Evolutionary conservation across 2,329 filamentous ascomycete species (phyloP), one percentile per base, ranked within the genome.

Genomic region (Albophoma yamanashiensis): DNA sequence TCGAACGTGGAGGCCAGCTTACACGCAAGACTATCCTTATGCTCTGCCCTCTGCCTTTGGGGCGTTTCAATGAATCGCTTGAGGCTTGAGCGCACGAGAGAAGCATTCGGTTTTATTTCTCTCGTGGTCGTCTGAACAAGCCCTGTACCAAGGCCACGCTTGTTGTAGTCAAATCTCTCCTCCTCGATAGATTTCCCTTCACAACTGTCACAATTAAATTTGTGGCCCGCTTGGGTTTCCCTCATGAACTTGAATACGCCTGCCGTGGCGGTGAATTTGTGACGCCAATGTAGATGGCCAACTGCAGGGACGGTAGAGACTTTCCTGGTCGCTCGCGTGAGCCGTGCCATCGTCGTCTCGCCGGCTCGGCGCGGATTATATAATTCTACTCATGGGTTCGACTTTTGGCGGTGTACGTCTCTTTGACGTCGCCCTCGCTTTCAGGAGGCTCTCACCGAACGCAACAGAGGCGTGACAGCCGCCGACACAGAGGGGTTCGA

Each of bases 141-240:
- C 45, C 4, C 45, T 17, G 25, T 22, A 27, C 27, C 22, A 12
- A 50, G 2, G 5, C 45, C 45, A 50, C 22, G 12, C 22, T 3
- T 50, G 14, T 50, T 14, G n/a, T n/a, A n/a, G 25, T 27, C 45
- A 17, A 27, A 25, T 3, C n/a, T 34, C 17, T 66, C 63, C 56
- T 67, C 66, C 53, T 67, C 65, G 66, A 59, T 45, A 83, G 78
- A 67, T 86, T 83, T 69, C 85, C 82, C 57, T 80, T 81, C 1
- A 89, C 84, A 63, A 90, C 87, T 25, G 78, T 81, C 66, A n/a
- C n/a, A n/a, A n/a, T n/a, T n/a, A n/a, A 90, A 74, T 71, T 65
- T 57, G 52, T 66, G 60, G 3, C 25, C n/a, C n/a, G n/a, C 43
- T 25, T 45, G 43, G 0, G 60, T 57, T 17, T 57, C 36, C 0